phyloP scores from a whole-genome alignment of 1,284 basidiomycete species.

The Moesziomyces sp. region DNA sequence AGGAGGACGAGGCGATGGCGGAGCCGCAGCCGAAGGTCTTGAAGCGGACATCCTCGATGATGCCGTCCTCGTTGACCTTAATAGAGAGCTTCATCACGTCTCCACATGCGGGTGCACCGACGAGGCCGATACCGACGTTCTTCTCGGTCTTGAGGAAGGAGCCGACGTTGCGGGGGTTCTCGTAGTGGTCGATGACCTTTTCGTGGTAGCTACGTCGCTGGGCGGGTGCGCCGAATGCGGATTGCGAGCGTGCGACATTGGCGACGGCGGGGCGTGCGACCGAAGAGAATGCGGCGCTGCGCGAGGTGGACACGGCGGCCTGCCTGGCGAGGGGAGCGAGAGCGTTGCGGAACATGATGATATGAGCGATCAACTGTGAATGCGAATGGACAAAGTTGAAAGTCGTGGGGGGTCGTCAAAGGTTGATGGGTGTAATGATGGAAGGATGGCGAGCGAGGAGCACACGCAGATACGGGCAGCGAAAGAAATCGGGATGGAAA shows the following conservation, averaged over 20 bases:
- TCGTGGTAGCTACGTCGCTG: constrained; percentile 64
- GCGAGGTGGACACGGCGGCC: constrained; percentile 36
- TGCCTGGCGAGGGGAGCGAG: constrained; percentile 39
- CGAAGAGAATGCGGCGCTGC: constrained; percentile 33
- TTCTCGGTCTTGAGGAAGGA: constrained; percentile 89
- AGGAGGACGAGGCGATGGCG: constrained; percentile 84
- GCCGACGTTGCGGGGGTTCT: constrained; percentile 73
- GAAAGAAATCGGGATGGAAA: constrained; percentile 1
- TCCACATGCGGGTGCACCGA: constrained; percentile 92
- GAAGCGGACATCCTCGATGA: constrained; percentile 99
- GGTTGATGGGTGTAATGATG: neutral
- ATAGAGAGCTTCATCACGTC: constrained; percentile 99
- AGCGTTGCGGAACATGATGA: constrained; percentile 42
- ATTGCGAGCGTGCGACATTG: constrained; percentile 23
- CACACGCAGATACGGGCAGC: neutral
- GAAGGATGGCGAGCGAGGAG: neutral
- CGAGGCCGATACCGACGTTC: constrained; percentile 95
- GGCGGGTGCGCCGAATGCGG: constrained; percentile 25
- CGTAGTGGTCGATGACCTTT: constrained; percentile 68
- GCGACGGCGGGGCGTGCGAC: constrained; percentile 42
- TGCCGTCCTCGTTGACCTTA: constrained; percentile 88
- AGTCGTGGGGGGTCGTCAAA: neutral
- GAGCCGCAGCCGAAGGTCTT: constrained; percentile 80
- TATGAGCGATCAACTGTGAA: neutral
- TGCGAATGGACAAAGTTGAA: constrained; percentile 1